These are phyloP conservation scores for Aquilaria yunnanensis DNA, from an alignment of 345 rosid species.

Conservation along the genomic window DNA sequence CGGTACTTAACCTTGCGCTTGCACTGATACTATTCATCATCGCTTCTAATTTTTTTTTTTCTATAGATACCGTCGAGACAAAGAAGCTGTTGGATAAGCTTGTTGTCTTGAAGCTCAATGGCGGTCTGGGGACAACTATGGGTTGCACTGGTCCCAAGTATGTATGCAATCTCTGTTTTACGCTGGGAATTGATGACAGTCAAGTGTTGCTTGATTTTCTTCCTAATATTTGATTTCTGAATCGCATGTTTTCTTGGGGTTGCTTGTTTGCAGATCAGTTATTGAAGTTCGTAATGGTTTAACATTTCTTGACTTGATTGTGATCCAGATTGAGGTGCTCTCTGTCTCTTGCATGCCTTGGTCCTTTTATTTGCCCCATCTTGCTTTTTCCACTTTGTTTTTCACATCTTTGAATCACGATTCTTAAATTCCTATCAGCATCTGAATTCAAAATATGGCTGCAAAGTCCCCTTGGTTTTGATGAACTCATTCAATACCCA, in stretches of 20 bases:
- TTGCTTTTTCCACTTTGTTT: neutral
- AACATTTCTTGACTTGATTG: conserved; percentile 89
- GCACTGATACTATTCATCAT: neutral
- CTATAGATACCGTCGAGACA: conserved; percentile 52
- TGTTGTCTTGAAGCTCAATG: conserved; percentile 86
- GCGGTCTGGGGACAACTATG: conserved; percentile 93
- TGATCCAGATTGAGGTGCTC: conserved; percentile 80
- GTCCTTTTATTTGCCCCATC: neutral
- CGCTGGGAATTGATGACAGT: too few relatives aligned
- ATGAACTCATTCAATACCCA: conserved; percentile 97
- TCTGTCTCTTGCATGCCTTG: neutral
- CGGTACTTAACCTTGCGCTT: neutral
- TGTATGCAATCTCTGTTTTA: conserved; percentile 4
- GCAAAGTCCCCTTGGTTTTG: conserved; percentile 78
- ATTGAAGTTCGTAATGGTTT: conserved; percentile 87
- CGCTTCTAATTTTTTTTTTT: neutral
- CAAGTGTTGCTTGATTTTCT: too few relatives aligned
- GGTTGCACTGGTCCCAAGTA: conserved; percentile 98
- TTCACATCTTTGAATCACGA: too few relatives aligned
- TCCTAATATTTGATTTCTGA: neutral
- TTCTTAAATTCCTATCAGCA: conserved; percentile 26
- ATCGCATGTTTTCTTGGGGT: too few relatives aligned
- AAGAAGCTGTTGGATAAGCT: conserved; percentile 74
- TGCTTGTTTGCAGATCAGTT: conserved; percentile 48
- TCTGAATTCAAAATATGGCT: conserved; percentile 74